These are phyloP conservation scores for Solanum acaule DNA, from an alignment of 257 asterid genomes.

Conservation along the genomic window DNA sequence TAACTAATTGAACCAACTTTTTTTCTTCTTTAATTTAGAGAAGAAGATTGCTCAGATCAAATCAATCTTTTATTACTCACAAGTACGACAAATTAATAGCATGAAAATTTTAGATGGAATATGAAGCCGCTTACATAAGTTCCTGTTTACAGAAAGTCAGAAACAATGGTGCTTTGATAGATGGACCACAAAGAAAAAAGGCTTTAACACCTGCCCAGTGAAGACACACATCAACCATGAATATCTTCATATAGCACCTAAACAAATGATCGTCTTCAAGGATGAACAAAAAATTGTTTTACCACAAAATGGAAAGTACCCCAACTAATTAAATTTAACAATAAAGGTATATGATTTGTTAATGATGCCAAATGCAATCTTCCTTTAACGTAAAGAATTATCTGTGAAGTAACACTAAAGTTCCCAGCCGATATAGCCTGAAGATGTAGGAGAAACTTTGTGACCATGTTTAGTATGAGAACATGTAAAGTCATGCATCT, in stretches of 20 bases:
- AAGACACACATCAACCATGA: too few species aligned
- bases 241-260: too few species aligned
- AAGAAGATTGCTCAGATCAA: background rate
- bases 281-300: background rate
- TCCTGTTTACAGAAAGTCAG: too few species aligned
- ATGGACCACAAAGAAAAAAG: too few species aligned
- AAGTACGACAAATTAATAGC: background rate
- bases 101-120: background rate
- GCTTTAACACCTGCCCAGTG: too few species aligned
- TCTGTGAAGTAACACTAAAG: background rate
- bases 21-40: background rate
- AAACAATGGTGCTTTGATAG: too few species aligned
- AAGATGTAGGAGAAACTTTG: background rate
- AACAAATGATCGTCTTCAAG: too few species aligned
- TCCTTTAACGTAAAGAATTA: background rate
- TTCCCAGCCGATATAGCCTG: background rate
- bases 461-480: background rate
- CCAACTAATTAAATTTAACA: background rate
- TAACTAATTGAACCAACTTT: background rate
- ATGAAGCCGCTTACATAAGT: background rate
- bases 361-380: background rate
- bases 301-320: background rate
- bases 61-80: background rate
- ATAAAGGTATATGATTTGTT: background rate
- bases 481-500: background rate